Percentiles rank a stretch among this genome's conserved stretches.
Conservation (phyloP, 345 rosid species). For the Lepidium aucheri region DNA sequence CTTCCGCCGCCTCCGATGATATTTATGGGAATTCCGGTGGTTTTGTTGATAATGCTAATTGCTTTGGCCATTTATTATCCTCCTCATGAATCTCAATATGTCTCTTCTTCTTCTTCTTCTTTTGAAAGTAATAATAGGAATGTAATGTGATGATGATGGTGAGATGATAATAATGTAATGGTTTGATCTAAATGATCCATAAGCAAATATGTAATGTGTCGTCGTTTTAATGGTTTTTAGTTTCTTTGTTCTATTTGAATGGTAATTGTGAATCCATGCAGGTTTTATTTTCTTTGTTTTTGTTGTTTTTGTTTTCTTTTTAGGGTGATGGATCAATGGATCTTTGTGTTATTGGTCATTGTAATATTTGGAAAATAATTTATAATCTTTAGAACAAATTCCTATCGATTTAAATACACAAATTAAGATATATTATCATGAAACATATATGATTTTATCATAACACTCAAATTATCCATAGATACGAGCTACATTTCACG, state of each 20-base stretch:
- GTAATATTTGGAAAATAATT: not conserved
- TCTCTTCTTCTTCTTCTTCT: conserved; percentile 1
- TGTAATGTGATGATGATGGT: not conserved
- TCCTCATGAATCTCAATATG: not conserved
- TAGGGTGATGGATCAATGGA: not conserved
- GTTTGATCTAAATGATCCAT: not conserved
- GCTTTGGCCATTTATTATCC: conserved; percentile 20
- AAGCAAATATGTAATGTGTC: conserved; percentile 11
- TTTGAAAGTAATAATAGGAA: not conserved
- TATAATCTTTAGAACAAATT: not conserved
- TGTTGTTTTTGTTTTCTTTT: not conserved
- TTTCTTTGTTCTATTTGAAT: not conserved
- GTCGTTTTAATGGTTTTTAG: not conserved
- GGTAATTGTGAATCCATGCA: conserved; percentile 13
- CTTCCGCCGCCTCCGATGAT: conserved; percentile 27
- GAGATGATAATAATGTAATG: not conserved
- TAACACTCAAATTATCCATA: not conserved
- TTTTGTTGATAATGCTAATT: conserved; percentile 21
- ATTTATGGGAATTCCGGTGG: conserved; percentile 25
- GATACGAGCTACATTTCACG: not conserved
- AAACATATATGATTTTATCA: not conserved
- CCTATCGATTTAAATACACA: not conserved
- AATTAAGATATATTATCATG: too few relatives aligned
- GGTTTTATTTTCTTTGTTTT: not conserved
- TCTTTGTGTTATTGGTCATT: not conserved